Evolutionary conservation across 23 red algal species (phyloP).

Genomic region (Gracilaria caudata): DNA sequence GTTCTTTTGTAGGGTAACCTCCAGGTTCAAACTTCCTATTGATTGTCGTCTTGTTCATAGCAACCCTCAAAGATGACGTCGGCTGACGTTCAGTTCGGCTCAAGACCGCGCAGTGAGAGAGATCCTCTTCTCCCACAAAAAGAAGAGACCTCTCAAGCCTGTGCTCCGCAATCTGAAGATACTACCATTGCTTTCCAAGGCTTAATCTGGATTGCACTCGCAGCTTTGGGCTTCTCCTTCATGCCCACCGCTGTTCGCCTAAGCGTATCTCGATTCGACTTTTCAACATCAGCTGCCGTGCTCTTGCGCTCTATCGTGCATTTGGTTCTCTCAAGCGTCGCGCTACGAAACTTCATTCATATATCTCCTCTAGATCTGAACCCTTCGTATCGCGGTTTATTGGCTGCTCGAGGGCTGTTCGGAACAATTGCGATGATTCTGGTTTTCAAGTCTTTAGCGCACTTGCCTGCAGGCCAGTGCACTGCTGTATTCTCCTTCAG

Average conservation of each 20-base stretch:
- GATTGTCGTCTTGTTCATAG: not conserved
- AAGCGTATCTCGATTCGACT: not conserved
- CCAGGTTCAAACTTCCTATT: too few species aligned
- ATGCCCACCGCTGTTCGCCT: constrained; percentile 17
- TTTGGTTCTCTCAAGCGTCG: not conserved
- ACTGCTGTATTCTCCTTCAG: constrained; percentile 33
- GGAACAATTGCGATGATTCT: constrained; percentile 40
- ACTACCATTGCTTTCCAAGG: not conserved
- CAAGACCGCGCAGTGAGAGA: not conserved
- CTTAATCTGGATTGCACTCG: constrained; percentile 4
- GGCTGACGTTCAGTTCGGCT: not conserved
- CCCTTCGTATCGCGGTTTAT: not conserved
- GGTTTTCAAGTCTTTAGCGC: constrained; percentile 1
- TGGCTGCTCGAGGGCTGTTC: constrained; percentile 31
- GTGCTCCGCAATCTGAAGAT: not conserved
- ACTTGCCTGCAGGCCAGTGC: constrained; percentile 43
- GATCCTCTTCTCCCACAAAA: not conserved
- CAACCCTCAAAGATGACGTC: not conserved
- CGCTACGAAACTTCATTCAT: not conserved
- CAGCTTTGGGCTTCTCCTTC: constrained; percentile 5
- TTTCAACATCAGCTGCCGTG: constrained; percentile 1
- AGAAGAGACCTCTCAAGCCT: not conserved
- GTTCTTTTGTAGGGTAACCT: too few species aligned
- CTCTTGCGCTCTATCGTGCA: not conserved
- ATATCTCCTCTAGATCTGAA: constrained; percentile 10